A percentile compares a stretch with the other conserved stretches of the same genome.
These are phyloP conservation scores for Tympanopsis confertula DNA, from an alignment of 2,329 filamentous ascomycete species.

Conservation along the genomic window DNA sequence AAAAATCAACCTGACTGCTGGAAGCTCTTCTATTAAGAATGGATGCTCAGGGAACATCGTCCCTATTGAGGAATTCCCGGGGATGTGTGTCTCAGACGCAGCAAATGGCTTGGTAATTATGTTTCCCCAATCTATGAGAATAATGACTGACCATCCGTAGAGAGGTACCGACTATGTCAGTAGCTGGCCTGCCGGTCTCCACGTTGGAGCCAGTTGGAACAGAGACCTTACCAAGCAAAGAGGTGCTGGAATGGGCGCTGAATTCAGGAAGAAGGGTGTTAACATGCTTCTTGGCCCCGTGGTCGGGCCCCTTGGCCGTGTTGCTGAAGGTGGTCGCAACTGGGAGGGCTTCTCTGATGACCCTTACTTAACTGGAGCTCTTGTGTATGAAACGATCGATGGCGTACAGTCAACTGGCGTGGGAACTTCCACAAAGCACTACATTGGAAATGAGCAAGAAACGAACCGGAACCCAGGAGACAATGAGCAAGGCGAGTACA, in stretches of 20 bases:
- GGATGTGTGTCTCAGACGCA: conserved; percentile 35
- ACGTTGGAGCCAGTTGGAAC: conserved; percentile 40
- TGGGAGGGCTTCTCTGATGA: conserved; percentile 58
- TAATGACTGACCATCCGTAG: background rate
- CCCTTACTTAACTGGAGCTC: conserved; percentile 58
- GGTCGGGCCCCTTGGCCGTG: conserved; percentile 59
- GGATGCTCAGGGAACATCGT: conserved; percentile 34
- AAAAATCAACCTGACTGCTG: conserved; percentile 40
- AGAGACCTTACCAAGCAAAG: conserved; percentile 36
- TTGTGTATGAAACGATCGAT: conserved; percentile 60
- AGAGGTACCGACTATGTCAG: conserved; percentile 34
- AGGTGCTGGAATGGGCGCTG: conserved; percentile 38
- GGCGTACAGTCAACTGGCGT: conserved; percentile 71
- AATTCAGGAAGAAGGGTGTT: conserved; percentile 42
- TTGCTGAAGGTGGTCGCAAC: conserved; percentile 56
- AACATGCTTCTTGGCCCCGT: conserved; percentile 55
- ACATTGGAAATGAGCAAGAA: conserved; percentile 51
- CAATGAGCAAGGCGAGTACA: conserved; percentile 22
- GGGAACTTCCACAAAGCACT: conserved; percentile 65
- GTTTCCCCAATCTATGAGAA: background rate
- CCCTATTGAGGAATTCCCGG: conserved; percentile 30
- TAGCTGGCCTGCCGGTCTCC: conserved; percentile 32
- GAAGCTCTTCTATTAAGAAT: conserved; percentile 18
- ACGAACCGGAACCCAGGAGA: conserved; percentile 23
- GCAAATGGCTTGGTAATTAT: conserved; percentile 26